These are phyloP conservation scores for Emericellopsis terricola DNA, from an alignment of 495 filamentous ascomycete genomes.

Conservation along the genomic window DNA sequence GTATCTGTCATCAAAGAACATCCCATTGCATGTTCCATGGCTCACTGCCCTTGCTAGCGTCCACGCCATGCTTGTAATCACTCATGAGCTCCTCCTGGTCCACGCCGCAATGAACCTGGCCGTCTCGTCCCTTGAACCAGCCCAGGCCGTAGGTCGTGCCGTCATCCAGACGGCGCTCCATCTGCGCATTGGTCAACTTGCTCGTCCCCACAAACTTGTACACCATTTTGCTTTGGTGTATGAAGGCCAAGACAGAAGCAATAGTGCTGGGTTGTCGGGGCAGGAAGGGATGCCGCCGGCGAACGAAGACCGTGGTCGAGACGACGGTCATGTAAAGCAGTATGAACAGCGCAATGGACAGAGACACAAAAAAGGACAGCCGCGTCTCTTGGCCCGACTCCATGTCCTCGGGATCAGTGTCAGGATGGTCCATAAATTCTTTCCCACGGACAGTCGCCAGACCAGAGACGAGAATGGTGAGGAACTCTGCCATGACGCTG, in stretches of 20 bases:
- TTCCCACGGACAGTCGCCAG: constrained; percentile 39
- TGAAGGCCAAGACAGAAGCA: constrained; percentile 50
- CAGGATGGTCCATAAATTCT: constrained; percentile 21
- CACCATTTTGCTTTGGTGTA: constrained; percentile 58
- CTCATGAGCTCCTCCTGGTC: constrained; percentile 49
- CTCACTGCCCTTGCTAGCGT: constrained; percentile 19
- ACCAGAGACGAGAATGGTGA: constrained; percentile 48
- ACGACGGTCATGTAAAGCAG: constrained; percentile 36
- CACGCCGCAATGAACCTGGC: constrained; percentile 46
- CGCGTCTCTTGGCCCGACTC: constrained; percentile 42
- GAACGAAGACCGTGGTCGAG: constrained; percentile 31
- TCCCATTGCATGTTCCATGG: constrained; percentile 16
- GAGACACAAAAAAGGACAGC: constrained; percentile 37
- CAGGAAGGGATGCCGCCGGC: constrained; percentile 42
- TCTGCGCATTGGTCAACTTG: constrained; percentile 34
- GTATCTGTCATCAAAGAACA: constrained; percentile 2
- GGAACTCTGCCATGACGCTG: constrained; percentile 42
- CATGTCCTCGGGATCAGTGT: constrained; percentile 5
- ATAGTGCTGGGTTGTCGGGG: constrained; percentile 59
- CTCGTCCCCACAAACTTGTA: constrained; percentile 50
- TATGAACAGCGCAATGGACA: constrained; percentile 37
- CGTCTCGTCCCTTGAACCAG: constrained; percentile 53
- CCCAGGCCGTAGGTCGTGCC: constrained; percentile 52
- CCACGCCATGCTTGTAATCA: constrained; percentile 39
- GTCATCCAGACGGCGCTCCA: constrained; percentile 32